A percentile compares a stretch with the other conserved stretches of the same genome.
These are phyloP conservation scores for Plantago major DNA, from an alignment of 257 asterid species.

Conservation along the genomic window DNA sequence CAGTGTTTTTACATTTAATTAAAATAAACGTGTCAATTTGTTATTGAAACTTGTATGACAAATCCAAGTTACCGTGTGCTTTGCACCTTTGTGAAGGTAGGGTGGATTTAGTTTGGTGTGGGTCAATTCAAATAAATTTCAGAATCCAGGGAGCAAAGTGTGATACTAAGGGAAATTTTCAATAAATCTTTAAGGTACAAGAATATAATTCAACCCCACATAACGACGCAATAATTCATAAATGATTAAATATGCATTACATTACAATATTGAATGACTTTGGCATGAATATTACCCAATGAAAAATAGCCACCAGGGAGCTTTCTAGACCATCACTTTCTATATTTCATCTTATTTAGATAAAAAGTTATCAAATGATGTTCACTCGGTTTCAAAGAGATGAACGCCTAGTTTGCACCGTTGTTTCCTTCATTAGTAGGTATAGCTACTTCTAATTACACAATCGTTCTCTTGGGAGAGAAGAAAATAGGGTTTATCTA, in stretches of 20 bases:
- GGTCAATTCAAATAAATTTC: not conserved
- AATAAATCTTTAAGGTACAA: not conserved
- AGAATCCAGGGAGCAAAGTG: not conserved
- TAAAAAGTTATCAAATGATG: slow-evolving; percentile 10
- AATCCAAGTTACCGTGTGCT: too few relatives aligned
- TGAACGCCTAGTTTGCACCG: slow-evolving; percentile 6
- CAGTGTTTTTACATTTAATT: too few relatives aligned
- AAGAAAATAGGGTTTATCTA: not conserved
- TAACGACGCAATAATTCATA: slow-evolving; percentile 1
- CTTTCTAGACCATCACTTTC: not conserved
- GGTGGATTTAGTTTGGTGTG: not conserved
- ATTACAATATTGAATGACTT: not conserved
- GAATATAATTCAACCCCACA: not conserved
- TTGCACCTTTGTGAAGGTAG: not conserved
- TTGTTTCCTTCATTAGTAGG: slow-evolving; percentile 29
- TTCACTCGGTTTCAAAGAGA: slow-evolving; percentile 13
- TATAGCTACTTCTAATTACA: slow-evolving; percentile 21
- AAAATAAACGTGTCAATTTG: too few relatives aligned
- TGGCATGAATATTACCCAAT: not conserved
- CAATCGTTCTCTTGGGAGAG: not conserved
- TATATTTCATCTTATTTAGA: too few relatives aligned
- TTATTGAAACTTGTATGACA: too few relatives aligned
- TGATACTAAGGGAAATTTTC: not conserved
- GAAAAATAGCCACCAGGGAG: not conserved
- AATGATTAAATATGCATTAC: not conserved